Conservation (phyloP, 1,284 basidiomycete species). For the Trametes hirsuta region DNA sequence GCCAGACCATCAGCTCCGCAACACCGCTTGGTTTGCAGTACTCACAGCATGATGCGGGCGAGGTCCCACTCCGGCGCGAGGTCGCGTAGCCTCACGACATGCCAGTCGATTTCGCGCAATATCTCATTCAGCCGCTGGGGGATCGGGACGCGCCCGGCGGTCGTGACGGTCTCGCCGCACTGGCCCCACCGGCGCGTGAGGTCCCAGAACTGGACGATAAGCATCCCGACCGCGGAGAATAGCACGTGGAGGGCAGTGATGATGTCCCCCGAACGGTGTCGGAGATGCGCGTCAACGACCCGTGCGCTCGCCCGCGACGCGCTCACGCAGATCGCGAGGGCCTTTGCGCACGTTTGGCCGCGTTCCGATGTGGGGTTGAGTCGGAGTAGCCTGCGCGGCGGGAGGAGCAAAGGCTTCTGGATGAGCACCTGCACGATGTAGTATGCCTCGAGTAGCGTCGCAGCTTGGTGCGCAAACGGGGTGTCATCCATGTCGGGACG, state of each 20-base stretch:
- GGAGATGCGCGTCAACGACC: slow-evolving; percentile 54
- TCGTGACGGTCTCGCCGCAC: neutral
- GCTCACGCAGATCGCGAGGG: slow-evolving; percentile 65
- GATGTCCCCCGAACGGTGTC: slow-evolving; percentile 37
- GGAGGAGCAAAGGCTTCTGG: slow-evolving; percentile 64
- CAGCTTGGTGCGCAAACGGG: slow-evolving; percentile 66
- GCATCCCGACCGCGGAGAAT: slow-evolving; percentile 25
- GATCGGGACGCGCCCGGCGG: neutral
- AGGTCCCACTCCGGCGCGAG: slow-evolving; percentile 30
- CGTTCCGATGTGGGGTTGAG: slow-evolving; percentile 10
- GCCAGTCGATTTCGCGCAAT: slow-evolving; percentile 22
- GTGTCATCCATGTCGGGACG: slow-evolving; percentile 50
- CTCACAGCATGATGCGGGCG: slow-evolving; percentile 27
- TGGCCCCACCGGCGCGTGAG: slow-evolving; percentile 22
- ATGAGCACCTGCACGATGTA: slow-evolving; percentile 72
- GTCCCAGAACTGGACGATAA: slow-evolving; percentile 31
- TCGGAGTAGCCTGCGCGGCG: neutral
- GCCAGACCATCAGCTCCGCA: neutral
- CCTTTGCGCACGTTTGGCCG: slow-evolving; percentile 34
- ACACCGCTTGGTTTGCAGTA: neutral
- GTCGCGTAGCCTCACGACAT: slow-evolving; percentile 26
- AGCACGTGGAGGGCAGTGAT: slow-evolving; percentile 28
- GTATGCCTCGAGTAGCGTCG: slow-evolving; percentile 67
- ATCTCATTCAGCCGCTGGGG: slow-evolving; percentile 16
- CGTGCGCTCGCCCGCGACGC: slow-evolving; percentile 64